These are phyloP conservation scores for bread wheat (Triticum aestivum) DNA, from an alignment of 176 grass and related monocot genomes.

Conservation along the genomic window IWGSC_CS_RefSeq_v2.1 NC_057798.1:624663367-624663866, in stretches of 20 bases:
- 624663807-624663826: slow-evolving; percentile 10
- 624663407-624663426: no score
- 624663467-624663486: no score
- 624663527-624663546: slow-evolving; percentile 98
- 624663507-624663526: slow-evolving; percentile 64
- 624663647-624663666: slow-evolving; percentile 22
- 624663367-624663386: slow-evolving; percentile 99
- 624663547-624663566: slow-evolving; percentile 94
- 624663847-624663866: background rate
- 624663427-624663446: background rate
- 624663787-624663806: background rate
- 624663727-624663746: background rate
- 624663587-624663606: slow-evolving; percentile 91
- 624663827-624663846: slow-evolving; percentile 25
- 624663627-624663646: slow-evolving; percentile 77
- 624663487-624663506: slow-evolving; percentile 46
- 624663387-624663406: slow-evolving; percentile 31
- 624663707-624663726: no score
- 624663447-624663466: no score
- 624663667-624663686: background rate
- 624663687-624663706: background rate
- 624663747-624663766: background rate
- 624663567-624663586: slow-evolving; percentile 95
- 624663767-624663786: no score
- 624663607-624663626: slow-evolving; percentile 91